phyloP scores from a whole-genome alignment of 345 rosid genomes.

The Eucalyptus virginea region DNA sequence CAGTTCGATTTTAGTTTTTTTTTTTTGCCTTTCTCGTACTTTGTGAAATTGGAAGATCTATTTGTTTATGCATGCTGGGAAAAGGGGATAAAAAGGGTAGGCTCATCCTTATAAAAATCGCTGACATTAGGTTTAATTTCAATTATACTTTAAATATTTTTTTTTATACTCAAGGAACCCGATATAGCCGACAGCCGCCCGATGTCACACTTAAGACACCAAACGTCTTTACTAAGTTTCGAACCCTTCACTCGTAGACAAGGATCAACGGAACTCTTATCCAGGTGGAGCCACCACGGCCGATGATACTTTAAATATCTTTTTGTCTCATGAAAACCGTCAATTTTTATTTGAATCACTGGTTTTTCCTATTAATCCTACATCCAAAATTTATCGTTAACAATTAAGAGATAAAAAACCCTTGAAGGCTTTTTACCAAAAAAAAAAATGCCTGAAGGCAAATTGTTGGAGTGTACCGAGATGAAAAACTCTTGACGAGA shows the following conservation, averaged over 20 bases:
- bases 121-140: not conserved
- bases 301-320: too few species aligned
- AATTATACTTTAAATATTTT: not conserved
- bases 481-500: not conserved
- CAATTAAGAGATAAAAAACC: not conserved
- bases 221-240: accelerated
- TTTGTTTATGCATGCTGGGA: not conserved
- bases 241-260: accelerated
- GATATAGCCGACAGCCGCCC: accelerated
- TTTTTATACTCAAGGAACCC: too few species aligned
- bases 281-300: accelerated
- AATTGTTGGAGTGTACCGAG: not conserved
- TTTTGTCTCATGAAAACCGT: not conserved
- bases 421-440: too few species aligned
- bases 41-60: not conserved
- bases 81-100: not conserved
- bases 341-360: not conserved
- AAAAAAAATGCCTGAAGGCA: too few species aligned
- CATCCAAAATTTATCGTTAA: too few species aligned
- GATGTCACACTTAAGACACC: accelerated
- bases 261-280: accelerated
- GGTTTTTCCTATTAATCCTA: not conserved
- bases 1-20: not conserved
- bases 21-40: not conserved
- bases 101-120: not conserved